phyloP scores from a whole-genome alignment of 2,329 filamentous ascomycete genomes.

The Clarireedia paspali region DNA sequence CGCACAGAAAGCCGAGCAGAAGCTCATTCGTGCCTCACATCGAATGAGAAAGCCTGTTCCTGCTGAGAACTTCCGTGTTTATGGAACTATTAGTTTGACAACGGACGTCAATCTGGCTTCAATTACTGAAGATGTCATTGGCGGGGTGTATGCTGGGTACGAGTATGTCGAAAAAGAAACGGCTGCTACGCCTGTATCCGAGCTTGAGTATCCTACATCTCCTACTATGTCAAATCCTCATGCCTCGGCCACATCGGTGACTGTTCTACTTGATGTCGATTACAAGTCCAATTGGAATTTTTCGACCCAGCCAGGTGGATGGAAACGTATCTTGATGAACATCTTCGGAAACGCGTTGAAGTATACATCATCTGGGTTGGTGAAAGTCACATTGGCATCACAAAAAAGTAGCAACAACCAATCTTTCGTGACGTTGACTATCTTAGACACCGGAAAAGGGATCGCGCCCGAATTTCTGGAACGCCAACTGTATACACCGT shows the following conservation, averaged over 20 bases:
- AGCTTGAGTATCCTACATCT: neutral
- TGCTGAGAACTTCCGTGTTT: neutral
- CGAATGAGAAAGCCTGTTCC: neutral
- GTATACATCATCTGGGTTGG: constrained; percentile 46
- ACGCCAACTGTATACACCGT: constrained; percentile 47
- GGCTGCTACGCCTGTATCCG: neutral
- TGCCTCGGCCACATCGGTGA: constrained; percentile 21
- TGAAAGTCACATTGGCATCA: constrained; percentile 35
- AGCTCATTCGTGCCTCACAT: neutral
- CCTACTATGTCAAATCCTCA: neutral
- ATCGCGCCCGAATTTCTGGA: constrained; percentile 55
- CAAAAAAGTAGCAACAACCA: constrained; percentile 20
- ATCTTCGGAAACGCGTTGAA: constrained; percentile 55
- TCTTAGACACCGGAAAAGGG: constrained; percentile 56
- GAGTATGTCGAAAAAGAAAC: constrained; percentile 16
- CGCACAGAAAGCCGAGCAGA: neutral
- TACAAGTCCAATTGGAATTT: constrained; percentile 30
- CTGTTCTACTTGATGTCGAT: constrained; percentile 37
- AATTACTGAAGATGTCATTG: constrained; percentile 31
- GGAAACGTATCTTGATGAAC: constrained; percentile 46
- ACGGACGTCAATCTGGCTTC: constrained; percentile 28
- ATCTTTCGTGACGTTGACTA: constrained; percentile 33
- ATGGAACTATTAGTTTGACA: constrained; percentile 16
- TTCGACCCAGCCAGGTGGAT: constrained; percentile 21
- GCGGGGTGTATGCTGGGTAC: constrained; percentile 31